Percentiles rank a stretch among this genome's conserved stretches.
Conservation (phyloP, 805 yeast genomes). For the Kodamaea kakaduensis region DNA sequence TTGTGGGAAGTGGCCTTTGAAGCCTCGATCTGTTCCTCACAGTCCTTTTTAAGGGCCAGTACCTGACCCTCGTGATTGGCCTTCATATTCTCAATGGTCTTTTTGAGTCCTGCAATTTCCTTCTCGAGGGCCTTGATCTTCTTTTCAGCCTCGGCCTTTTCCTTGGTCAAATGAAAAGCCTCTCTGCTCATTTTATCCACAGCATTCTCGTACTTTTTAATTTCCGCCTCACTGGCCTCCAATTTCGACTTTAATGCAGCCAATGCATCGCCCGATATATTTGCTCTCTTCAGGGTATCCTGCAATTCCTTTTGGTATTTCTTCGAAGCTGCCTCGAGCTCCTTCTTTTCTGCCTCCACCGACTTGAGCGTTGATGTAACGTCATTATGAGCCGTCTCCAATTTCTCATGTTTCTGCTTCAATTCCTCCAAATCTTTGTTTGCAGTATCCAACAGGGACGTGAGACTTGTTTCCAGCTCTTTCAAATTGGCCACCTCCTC, state of each 20-base stretch:
- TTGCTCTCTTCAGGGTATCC: conserved; percentile 24
- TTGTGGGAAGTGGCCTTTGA: conserved; percentile 3
- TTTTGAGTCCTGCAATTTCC: conserved; percentile 27
- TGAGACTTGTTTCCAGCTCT: conserved; percentile 9
- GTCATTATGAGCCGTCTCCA: conserved; percentile 18
- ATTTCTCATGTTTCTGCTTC: conserved; percentile 17
- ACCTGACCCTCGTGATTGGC: conserved; percentile 19
- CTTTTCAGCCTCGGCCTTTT: conserved; percentile 49
- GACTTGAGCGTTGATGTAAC: conserved; percentile 20
- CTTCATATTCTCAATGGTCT: conserved; percentile 32
- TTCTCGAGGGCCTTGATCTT: conserved; percentile 41
- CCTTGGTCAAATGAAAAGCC: conserved; percentile 58
- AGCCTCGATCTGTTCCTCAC: conserved; percentile 13
- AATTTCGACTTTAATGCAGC: conserved; percentile 31
- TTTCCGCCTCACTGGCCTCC: conserved; percentile 35
- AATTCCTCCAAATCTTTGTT: conserved; percentile 26
- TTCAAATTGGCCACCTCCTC: conserved; percentile 13
- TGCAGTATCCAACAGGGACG: conserved; percentile 20
- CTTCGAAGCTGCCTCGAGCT: conserved; percentile 26
- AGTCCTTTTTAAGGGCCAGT: conserved; percentile 19
- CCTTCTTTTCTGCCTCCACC: conserved; percentile 29
- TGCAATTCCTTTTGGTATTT: conserved; percentile 30
- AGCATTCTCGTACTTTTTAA: conserved; percentile 74
- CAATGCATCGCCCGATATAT: conserved; percentile 21
- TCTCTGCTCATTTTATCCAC: conserved; percentile 89